Percentiles rank a stretch among this genome's conserved stretches.
Conservation (phyloP, 129 eudicot species). For the Lonicera japonica region DNA sequence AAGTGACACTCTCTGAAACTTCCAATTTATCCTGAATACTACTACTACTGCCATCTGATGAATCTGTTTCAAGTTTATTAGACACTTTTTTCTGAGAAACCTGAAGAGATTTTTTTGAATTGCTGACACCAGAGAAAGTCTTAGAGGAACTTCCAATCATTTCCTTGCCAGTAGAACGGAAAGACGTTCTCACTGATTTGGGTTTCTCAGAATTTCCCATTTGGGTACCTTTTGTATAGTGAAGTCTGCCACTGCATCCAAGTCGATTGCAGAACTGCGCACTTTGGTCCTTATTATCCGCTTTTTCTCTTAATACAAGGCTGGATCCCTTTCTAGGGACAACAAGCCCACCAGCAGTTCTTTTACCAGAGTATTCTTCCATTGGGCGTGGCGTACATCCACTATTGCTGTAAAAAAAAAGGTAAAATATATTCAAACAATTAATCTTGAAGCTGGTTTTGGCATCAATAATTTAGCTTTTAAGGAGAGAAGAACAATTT, state of each 20-base stretch:
- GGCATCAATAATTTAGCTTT: not conserved
- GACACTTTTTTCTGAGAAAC: conserved; percentile 35
- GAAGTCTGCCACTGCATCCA: conserved; percentile 84
- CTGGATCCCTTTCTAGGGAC: conserved; percentile 39
- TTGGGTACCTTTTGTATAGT: conserved; percentile 27
- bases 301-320: conserved; percentile 29
- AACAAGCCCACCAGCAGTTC: conserved; percentile 33
- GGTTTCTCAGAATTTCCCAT: conserved; percentile 41
- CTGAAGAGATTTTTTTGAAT: conserved; percentile 20
- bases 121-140: conserved; percentile 11
- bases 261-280: conserved; percentile 67
- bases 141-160: conserved; percentile 36
- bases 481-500: not conserved
- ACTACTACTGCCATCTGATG: conserved; percentile 28
- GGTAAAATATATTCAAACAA: not conserved
- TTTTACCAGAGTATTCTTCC: conserved; percentile 50
- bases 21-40: conserved; percentile 30
- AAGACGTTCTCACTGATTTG: conserved; percentile 35
- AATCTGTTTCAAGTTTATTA: conserved; percentile 20
- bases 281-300: conserved; percentile 33
- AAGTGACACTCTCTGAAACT: conserved; percentile 11
- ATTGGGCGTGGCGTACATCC: conserved; percentile 18
- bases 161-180: conserved; percentile 47
- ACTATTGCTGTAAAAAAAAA: conserved; percentile 18
- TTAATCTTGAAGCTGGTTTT: conserved; percentile 5